Conservation (phyloP, 305 asterid species). For the Fraxinus paxiana region DNA sequence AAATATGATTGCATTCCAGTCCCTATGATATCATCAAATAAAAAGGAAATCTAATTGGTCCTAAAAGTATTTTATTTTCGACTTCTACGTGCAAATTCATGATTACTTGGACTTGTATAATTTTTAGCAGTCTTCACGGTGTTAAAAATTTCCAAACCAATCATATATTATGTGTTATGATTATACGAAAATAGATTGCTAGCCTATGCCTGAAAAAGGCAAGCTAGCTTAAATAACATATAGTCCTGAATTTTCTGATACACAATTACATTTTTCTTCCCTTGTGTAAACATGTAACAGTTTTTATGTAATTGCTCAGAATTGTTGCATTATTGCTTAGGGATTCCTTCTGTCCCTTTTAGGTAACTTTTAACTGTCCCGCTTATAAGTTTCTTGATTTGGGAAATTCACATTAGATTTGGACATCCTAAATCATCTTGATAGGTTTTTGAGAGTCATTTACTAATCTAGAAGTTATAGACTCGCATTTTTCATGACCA, state of each 20-base stretch:
- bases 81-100: neutral
- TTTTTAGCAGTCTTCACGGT: neutral
- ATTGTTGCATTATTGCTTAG: neutral
- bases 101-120: neutral
- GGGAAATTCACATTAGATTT: neutral
- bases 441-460: neutral
- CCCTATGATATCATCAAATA: neutral
- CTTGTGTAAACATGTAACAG: neutral
- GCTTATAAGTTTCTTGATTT: neutral
- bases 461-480: neutral
- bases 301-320: neutral
- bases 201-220: neutral
- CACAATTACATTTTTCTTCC: neutral
- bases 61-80: neutral
- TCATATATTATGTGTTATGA: neutral
- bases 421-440: neutral
- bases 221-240: neutral
- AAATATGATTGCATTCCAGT: neutral
- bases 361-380: slow-evolving; percentile 24
- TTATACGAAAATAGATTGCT: neutral
- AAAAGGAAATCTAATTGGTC: neutral
- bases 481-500: neutral
- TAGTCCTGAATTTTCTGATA: neutral
- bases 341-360: neutral
- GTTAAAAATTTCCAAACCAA: neutral